A percentile compares a stretch with the other conserved stretches of the same genome.
Evolutionary conservation across 2,329 filamentous ascomycete genomes (phyloP).

Genomic region (Claviceps sp.): DNA sequence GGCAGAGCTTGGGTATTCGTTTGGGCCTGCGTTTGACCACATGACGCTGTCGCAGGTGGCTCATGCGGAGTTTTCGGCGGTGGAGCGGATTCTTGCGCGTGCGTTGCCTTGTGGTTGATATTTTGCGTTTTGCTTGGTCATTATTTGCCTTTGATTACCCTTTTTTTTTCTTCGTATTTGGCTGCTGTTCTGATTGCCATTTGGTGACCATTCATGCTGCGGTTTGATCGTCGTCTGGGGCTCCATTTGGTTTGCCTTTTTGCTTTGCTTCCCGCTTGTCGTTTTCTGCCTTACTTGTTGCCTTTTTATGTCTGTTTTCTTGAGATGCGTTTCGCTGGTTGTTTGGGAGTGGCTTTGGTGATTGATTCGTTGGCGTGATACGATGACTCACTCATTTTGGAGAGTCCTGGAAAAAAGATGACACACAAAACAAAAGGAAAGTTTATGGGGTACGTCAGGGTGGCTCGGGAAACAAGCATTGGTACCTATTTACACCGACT

Average conservation of each 20-base stretch:
- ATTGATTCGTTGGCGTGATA: neutral
- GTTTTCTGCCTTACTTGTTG: neutral
- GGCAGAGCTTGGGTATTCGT: conserved; percentile 29
- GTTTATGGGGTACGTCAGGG: too few species aligned
- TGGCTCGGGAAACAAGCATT: too few species aligned
- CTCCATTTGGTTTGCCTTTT: too few species aligned
- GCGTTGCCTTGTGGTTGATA: conserved; percentile 15
- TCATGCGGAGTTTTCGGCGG: conserved; percentile 30
- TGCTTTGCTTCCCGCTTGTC: neutral
- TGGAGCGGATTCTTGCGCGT: conserved; percentile 35
- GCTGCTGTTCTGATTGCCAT: neutral
- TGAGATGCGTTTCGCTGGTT: neutral
- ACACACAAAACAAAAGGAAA: neutral
- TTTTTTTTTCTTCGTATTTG: neutral
- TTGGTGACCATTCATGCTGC: too few species aligned
- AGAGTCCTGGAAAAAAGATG: neutral
- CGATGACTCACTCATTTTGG: neutral
- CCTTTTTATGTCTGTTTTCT: neutral
- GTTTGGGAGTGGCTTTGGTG: neutral
- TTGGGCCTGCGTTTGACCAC: conserved; percentile 29
- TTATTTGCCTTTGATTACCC: neutral
- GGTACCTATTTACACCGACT: too few species aligned
- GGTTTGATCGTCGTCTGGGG: too few species aligned
- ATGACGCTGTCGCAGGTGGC: conserved; percentile 35
- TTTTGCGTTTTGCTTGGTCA: neutral